Conservation (phyloP, 78 protist species). For the Chrysochromulina parva region DNA sequence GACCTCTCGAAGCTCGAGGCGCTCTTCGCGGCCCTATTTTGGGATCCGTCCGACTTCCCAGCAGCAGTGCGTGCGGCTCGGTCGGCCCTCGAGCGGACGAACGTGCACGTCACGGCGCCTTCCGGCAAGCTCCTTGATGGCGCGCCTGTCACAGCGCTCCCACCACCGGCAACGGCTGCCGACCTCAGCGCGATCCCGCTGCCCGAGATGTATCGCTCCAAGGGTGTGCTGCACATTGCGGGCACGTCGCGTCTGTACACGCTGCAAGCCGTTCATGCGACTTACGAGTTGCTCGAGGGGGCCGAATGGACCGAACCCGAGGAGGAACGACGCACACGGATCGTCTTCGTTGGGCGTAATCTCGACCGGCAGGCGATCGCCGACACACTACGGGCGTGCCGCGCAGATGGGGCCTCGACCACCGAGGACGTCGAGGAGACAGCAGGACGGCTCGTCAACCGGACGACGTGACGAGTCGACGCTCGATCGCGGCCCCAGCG, state of each 20-base stretch:
- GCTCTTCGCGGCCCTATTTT: not conserved
- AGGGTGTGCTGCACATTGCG: not conserved
- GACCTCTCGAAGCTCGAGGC: too few relatives aligned
- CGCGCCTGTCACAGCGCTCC: not conserved
- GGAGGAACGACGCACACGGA: not conserved
- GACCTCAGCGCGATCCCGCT: not conserved
- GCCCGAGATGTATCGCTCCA: not conserved
- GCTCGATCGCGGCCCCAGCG: too few relatives aligned
- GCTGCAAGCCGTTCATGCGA: not conserved
- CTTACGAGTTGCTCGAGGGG: not conserved
- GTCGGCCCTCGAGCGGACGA: not conserved
- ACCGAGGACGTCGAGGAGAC: too few relatives aligned
- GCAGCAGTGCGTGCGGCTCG: too few relatives aligned
- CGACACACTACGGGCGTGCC: too few relatives aligned
- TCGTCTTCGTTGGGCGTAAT: not conserved
- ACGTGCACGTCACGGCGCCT: not conserved
- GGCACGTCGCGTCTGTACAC: not conserved
- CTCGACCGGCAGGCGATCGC: not conserved
- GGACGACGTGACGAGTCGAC: too few relatives aligned
- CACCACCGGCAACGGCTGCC: not conserved
- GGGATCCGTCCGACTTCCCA: not conserved
- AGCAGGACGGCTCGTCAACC: too few relatives aligned
- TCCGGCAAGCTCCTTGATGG: not conserved
- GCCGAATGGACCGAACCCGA: not conserved
- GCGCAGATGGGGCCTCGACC: too few relatives aligned